Percentiles rank a stretch among this genome's conserved stretches.
Evolutionary conservation across 1,284 basidiomycete genomes (phyloP).

Genomic region (Coniferiporia sulphurascens): DNA sequence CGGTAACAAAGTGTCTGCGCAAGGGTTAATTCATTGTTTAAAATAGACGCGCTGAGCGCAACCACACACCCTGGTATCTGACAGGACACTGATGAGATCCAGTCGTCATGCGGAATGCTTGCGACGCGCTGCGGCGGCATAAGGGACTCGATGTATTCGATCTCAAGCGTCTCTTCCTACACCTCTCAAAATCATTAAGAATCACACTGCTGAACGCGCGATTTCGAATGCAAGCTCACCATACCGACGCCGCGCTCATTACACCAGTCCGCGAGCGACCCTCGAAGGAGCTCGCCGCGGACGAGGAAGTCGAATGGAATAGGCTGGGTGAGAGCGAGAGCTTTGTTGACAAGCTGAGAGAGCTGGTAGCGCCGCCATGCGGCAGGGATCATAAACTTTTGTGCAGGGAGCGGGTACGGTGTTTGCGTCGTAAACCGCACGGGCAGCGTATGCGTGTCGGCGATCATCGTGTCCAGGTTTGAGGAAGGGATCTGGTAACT

Average conservation of each 20-base stretch:
- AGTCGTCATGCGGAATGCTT: conserved; percentile 86
- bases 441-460: conserved; percentile 32
- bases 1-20: conserved; percentile 68
- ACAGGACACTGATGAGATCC: conserved; percentile 84
- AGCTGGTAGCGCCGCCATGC: conserved; percentile 93
- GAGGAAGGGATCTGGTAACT: background rate
- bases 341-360: conserved; percentile 97
- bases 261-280: conserved; percentile 76
- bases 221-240: conserved; percentile 34
- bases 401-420: conserved; percentile 76
- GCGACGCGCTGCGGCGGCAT: conserved; percentile 85
- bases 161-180: conserved; percentile 84
- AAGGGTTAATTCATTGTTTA: background rate
- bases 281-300: conserved; percentile 74
- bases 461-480: background rate
- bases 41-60: background rate
- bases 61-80: conserved; percentile 58
- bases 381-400: conserved; percentile 92
- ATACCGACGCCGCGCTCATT: conserved; percentile 66
- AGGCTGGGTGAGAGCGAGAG: conserved; percentile 67
- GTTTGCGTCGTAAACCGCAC: conserved; percentile 82
- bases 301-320: conserved; percentile 95
- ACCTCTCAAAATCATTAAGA: conserved; percentile 10
- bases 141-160: conserved; percentile 93
- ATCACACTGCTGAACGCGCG: conserved; percentile 15